Evolutionary conservation across 805 yeast genomes (phyloP), one percentile per base, ranked within the genome.

Genomic region (Candida nemodendra): DNA sequence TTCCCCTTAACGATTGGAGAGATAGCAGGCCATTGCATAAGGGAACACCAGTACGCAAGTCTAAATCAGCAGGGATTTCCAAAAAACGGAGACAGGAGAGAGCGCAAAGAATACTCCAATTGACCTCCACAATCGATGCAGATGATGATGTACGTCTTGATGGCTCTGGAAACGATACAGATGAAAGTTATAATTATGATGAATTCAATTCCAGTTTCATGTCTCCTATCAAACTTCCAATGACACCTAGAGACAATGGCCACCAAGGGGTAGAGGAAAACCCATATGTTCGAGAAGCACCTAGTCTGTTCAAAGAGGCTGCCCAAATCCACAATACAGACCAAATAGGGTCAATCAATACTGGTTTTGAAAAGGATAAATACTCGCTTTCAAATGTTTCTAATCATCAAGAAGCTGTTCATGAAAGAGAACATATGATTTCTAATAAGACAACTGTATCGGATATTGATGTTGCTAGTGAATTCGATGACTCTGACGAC

Each of bases 401-500:
- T n/a, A 6, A 5, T 9, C n/a, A n/a, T n/a, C n/a, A n/a, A n/a
- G n/a, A n/a, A n/a, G n/a, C n/a, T n/a, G n/a, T n/a, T n/a, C n/a
- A n/a, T n/a, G n/a, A n/a, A n/a, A n/a, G n/a, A n/a, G n/a, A n/a
- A n/a, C n/a, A n/a, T n/a, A n/a, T n/a, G n/a, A n/a, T n/a, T n/a
- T n/a, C n/a, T n/a, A n/a, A n/a, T n/a, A n/a, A n/a, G n/a, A n/a
- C n/a, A n/a, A n/a, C n/a, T n/a, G n/a, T n/a, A n/a, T 5, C 21
- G 5, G 13, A 16, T 4, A 14, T 30, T 9, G 7, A 8, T 30
- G 4, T 5, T 6, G 11, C 4, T 30, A 49, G 54, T 36, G 56
- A 51, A 36, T 51, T 51, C 29, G 54, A 44, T 16, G 56, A 51
- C 36, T 42, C 53, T 3, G 54, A 45, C 19, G 50, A 47, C 25